Conservation (phyloP, 805 yeast species). For the Saccharomycopsis babjevae region DNA sequence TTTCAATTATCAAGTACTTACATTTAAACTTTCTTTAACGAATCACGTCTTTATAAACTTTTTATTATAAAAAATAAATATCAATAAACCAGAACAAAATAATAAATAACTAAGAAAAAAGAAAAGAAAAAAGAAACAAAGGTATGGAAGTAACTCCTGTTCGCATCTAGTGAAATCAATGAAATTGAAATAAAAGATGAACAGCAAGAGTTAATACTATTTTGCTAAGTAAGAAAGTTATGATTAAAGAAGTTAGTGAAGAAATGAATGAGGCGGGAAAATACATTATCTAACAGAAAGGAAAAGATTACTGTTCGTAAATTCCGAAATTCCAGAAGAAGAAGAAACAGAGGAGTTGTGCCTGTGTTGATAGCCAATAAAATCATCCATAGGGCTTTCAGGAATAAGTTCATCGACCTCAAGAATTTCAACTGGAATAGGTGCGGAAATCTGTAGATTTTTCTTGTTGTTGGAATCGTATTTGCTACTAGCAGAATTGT, state of each 20-base stretch:
- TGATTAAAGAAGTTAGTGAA: background rate
- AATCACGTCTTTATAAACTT: too few relatives aligned
- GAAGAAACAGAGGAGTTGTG: background rate
- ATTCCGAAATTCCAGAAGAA: background rate
- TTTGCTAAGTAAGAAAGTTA: too few relatives aligned
- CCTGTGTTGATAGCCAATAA: background rate
- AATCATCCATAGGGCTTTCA: background rate
- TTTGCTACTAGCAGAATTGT: background rate
- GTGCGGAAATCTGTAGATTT: background rate
- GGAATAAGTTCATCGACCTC: background rate
- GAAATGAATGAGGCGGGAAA: background rate
- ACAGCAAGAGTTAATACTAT: too few relatives aligned
- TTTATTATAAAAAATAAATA: too few relatives aligned
- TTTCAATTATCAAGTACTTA: too few relatives aligned
- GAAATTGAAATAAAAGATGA: too few relatives aligned
- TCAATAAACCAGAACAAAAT: too few relatives aligned
- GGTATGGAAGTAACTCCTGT: too few relatives aligned
- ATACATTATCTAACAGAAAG: background rate
- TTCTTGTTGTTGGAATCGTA: background rate
- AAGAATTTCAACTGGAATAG: background rate
- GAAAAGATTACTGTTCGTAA: background rate
- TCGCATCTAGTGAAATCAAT: too few relatives aligned
- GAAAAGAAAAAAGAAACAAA: too few relatives aligned
- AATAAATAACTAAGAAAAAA: too few relatives aligned
- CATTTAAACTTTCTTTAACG: too few relatives aligned